Percentiles rank a stretch among this genome's conserved stretches.
phyloP scores from a whole-genome alignment of 257 asterid species.

The Rauvolfia tetraphylla region DNA sequence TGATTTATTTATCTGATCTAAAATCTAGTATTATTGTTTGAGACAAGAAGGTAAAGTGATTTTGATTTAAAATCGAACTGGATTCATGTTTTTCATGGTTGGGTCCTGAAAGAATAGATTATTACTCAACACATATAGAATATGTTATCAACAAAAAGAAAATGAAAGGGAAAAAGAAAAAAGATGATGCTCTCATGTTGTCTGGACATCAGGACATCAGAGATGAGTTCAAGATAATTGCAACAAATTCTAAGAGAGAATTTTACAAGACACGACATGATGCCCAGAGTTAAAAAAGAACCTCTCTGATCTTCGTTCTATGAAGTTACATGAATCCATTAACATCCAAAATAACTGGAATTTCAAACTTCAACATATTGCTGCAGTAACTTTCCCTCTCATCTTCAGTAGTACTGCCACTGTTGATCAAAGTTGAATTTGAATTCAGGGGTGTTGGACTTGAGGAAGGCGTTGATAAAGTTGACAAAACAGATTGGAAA shows the following conservation, averaged over 20 bases:
- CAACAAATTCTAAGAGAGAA: slow-evolving; percentile 20
- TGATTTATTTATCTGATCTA: not conserved
- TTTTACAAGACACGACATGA: slow-evolving; percentile 29
- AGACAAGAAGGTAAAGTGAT: too few species aligned
- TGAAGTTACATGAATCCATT: slow-evolving; percentile 47
- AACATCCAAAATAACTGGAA: slow-evolving; percentile 49
- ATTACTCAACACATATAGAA: too few species aligned
- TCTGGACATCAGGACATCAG: not conserved
- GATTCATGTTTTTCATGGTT: too few species aligned
- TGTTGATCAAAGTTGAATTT: slow-evolving; percentile 30
- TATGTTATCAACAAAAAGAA: not conserved
- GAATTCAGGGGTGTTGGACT: slow-evolving; percentile 54
- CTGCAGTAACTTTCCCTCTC: slow-evolving; percentile 65
- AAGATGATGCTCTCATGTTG: not conserved
- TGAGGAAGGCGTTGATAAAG: slow-evolving; percentile 65
- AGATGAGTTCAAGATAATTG: not conserved
- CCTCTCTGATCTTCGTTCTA: slow-evolving; percentile 7
- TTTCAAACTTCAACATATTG: slow-evolving; percentile 54
- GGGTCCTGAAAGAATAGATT: too few species aligned
- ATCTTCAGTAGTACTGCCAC: slow-evolving; percentile 46
- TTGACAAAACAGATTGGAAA: slow-evolving; percentile 62
- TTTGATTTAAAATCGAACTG: too few species aligned
- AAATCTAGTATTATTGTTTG: not conserved
- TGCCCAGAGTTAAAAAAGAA: not conserved
- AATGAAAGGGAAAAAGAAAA: not conserved